These are phyloP conservation scores for Xylaria sp. DNA, from an alignment of 2,329 filamentous ascomycete species.

Conservation along the genomic window DNA sequence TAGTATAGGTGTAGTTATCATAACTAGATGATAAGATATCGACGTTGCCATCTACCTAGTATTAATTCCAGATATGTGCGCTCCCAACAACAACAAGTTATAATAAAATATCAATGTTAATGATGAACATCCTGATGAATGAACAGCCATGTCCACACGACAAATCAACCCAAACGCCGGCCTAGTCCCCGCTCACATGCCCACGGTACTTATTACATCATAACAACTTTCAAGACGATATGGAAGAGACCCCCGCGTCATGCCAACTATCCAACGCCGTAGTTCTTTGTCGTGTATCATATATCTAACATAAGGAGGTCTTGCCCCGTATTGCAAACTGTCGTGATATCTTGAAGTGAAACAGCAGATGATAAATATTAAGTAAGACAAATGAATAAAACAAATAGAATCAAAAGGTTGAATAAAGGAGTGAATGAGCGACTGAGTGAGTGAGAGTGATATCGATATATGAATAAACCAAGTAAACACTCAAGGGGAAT, in stretches of 20 bases:
- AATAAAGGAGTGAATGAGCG: background rate
- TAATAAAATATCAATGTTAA: constrained; percentile 2
- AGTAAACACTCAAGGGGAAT: background rate
- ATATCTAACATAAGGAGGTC: constrained; percentile 17
- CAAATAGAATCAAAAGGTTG: background rate
- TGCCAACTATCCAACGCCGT: constrained; percentile 14
- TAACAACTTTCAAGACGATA: background rate
- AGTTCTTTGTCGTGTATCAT: background rate
- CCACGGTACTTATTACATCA: constrained; percentile 22
- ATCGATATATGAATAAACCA: background rate
- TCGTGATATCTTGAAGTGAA: constrained; percentile 11
- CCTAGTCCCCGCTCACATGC: constrained; percentile 2
- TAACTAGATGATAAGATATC: background rate
- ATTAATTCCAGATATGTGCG: background rate
- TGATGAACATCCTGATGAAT: background rate
- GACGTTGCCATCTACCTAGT: background rate
- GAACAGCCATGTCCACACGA: background rate
- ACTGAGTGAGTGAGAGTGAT: background rate
- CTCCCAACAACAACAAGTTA: background rate
- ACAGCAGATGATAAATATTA: constrained; percentile 1
- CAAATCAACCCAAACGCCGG: constrained; percentile 3
- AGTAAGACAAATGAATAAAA: background rate
- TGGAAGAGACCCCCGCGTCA: background rate
- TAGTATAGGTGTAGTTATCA: background rate
- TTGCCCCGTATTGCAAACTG: background rate